Conservation (phyloP, 805 yeast genomes). For the Zygosaccharomyces gambellarensis region DNA sequence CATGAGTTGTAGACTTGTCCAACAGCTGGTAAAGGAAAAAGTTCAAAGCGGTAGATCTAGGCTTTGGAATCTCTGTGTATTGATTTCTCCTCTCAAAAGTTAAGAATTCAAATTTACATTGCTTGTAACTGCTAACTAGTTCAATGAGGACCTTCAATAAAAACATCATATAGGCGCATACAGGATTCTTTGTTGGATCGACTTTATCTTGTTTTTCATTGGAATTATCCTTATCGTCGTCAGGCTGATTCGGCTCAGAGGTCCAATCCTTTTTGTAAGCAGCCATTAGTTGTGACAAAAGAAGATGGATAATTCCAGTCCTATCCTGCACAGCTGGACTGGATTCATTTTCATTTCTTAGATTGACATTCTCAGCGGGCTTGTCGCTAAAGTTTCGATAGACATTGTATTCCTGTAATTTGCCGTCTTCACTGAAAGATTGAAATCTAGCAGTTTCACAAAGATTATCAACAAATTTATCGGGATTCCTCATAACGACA, state of each 20-base stretch:
- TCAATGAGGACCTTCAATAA: slow-evolving; percentile 66
- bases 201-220: slow-evolving; percentile 31
- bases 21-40: slow-evolving; percentile 71
- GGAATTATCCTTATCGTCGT: slow-evolving; percentile 28
- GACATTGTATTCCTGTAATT: slow-evolving; percentile 25
- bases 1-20: slow-evolving; percentile 44
- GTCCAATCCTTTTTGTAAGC: slow-evolving; percentile 40
- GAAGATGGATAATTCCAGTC: slow-evolving; percentile 58
- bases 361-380: slow-evolving; percentile 23
- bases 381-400: slow-evolving; percentile 22
- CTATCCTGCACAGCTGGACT: slow-evolving; percentile 18
- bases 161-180: slow-evolving; percentile 63
- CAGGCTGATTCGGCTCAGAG: slow-evolving; percentile 33
- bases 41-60: slow-evolving; percentile 72
- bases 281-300: slow-evolving; percentile 63
- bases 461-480: slow-evolving; percentile 43
- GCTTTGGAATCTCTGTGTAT: slow-evolving; percentile 46
- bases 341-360: slow-evolving; percentile 14
- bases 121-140: slow-evolving; percentile 69
- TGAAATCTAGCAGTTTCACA: slow-evolving; percentile 41
- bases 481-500: slow-evolving; percentile 45
- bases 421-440: slow-evolving; percentile 40
- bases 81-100: slow-evolving; percentile 61
- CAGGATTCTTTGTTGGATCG: slow-evolving; percentile 45
- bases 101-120: slow-evolving; percentile 75